Conservation (phyloP, 2,329 filamentous ascomycete species). For the Zymoseptoria ardabiliae region DNA sequence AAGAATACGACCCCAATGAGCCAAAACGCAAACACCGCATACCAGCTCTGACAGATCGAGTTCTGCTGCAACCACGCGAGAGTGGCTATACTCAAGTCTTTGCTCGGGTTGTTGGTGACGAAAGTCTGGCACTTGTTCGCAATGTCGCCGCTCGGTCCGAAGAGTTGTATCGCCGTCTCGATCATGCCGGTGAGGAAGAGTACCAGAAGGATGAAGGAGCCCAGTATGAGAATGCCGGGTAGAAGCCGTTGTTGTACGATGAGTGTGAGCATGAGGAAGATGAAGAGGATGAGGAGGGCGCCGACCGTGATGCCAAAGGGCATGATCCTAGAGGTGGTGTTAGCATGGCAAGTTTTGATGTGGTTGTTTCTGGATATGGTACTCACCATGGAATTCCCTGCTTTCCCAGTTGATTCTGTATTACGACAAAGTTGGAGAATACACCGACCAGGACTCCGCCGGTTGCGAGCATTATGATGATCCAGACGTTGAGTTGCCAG, state of each 20-base stretch:
- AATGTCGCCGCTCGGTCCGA: conserved; percentile 49
- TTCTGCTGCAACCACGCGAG: conserved; percentile 56
- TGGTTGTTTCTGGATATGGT: background rate
- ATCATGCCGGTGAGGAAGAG: conserved; percentile 56
- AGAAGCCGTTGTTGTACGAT: conserved; percentile 50
- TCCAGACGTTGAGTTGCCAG: conserved; percentile 58
- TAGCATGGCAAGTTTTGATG: background rate
- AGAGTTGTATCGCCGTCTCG: conserved; percentile 56
- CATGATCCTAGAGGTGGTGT: conserved; percentile 47
- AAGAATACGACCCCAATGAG: conserved; percentile 57
- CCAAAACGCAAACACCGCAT: conserved; percentile 56
- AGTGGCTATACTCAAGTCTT: conserved; percentile 47
- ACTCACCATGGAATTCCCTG: conserved; percentile 55
- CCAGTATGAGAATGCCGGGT: conserved; percentile 52
- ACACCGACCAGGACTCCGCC: conserved; percentile 53
- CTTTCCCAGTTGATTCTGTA: conserved; percentile 47
- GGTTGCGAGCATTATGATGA: conserved; percentile 53
- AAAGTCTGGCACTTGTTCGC: conserved; percentile 53
- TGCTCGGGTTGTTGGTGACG: conserved; percentile 42
- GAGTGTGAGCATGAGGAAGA: conserved; percentile 51
- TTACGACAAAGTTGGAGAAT: conserved; percentile 52
- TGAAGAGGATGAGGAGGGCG: conserved; percentile 50
- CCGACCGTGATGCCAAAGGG: conserved; percentile 56
- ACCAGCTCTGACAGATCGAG: conserved; percentile 58
- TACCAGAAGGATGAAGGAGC: conserved; percentile 55